Percentiles rank a stretch among this genome's conserved stretches.
Evolutionary conservation across 108 stramenopile genomes (phyloP).

Genomic region (Discostella stelligeroides): DNA sequence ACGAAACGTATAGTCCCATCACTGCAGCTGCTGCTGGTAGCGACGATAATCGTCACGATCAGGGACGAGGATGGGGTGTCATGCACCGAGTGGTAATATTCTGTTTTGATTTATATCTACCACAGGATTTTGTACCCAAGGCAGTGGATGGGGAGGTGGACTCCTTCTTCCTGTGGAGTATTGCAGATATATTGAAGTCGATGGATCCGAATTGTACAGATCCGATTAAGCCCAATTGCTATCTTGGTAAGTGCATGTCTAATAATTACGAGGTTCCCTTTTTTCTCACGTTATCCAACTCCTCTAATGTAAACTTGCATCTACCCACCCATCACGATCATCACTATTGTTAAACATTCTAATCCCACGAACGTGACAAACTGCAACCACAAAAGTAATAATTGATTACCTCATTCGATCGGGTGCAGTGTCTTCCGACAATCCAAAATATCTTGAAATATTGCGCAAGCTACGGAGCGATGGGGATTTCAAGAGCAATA

Average conservation of each 20-base stretch:
- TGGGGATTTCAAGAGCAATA: too few species aligned
- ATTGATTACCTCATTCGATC: conserved; percentile 80
- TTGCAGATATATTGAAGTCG: conserved; percentile 62
- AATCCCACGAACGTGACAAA: too few species aligned
- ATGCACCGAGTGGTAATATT: conserved; percentile 77
- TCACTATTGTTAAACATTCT: too few species aligned
- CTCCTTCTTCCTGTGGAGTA: conserved; percentile 73
- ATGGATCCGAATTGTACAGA: conserved; percentile 64
- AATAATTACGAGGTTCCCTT: too few species aligned
- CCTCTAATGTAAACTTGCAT: too few species aligned
- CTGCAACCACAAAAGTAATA: too few species aligned
- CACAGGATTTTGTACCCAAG: conserved; percentile 68
- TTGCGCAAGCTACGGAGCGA: conserved; percentile 74
- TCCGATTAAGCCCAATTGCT: too few species aligned
- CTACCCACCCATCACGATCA: too few species aligned
- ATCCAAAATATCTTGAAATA: conserved; percentile 77
- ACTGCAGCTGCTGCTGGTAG: too few species aligned
- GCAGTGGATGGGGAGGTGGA: conserved; percentile 92
- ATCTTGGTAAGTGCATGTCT: too few species aligned
- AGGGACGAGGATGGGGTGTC: conserved; percentile 43
- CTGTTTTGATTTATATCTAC: conserved; percentile 83
- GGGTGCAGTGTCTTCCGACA: conserved; percentile 67
- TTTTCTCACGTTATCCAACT: too few species aligned
- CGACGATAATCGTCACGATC: too few species aligned
- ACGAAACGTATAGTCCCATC: conserved; percentile 52